Conservation (phyloP, 2,329 filamentous ascomycete species). For the Exophiala oligosperma region DNA sequence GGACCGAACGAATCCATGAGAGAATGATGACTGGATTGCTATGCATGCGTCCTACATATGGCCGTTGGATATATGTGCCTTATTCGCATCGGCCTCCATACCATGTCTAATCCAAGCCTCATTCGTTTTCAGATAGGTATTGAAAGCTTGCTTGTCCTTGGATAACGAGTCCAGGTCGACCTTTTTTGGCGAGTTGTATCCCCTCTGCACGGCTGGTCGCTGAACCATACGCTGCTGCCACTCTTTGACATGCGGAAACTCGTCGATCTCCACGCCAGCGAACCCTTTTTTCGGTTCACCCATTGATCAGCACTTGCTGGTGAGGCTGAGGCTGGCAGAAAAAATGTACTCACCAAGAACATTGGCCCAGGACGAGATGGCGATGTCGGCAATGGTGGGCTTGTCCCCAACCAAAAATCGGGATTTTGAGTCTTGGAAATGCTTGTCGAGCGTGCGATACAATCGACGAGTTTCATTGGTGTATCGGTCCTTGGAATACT, state of each 20-base stretch:
- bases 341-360: neutral
- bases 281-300: neutral
- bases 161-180: constrained; percentile 13
- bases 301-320: neutral
- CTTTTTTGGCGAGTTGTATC: constrained; percentile 12
- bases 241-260: constrained; percentile 23
- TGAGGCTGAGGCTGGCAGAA: neutral
- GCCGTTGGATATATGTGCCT: constrained; percentile 24
- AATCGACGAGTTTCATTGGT: constrained; percentile 76
- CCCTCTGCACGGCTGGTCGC: constrained; percentile 15
- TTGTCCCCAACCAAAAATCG: constrained; percentile 52
- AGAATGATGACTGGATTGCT: no score
- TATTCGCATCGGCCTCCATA: constrained; percentile 67
- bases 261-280: constrained; percentile 15
- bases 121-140: constrained; percentile 31
- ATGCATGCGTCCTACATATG: no score
- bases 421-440: constrained; percentile 55
- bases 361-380: constrained; percentile 10
- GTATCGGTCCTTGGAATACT: constrained; percentile 80
- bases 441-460: constrained; percentile 73
- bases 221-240: constrained; percentile 24
- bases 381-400: constrained; percentile 64
- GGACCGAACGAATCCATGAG: no score
- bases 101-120: constrained; percentile 66
- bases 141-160: constrained; percentile 10